Conservation (phyloP, 75 land plant genomes). For the Pinus tabuliformis region DNA sequence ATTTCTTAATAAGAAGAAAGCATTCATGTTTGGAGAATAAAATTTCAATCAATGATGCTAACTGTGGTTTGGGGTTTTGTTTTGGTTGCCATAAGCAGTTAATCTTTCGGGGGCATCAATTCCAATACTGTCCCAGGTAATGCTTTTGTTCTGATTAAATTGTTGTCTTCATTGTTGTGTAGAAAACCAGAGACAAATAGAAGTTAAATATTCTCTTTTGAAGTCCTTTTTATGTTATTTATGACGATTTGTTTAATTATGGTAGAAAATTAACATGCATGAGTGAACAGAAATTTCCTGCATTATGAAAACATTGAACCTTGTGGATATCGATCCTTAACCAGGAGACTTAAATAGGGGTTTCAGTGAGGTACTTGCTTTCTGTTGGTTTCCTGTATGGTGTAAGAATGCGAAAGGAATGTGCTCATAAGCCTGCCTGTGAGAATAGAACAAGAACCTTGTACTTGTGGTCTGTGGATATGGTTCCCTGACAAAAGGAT, state of each 20-base stretch:
- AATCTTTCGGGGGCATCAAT: constrained; percentile 84
- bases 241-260: background rate
- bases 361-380: no score
- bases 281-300: background rate
- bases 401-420: no score
- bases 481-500: no score
- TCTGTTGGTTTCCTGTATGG: no score
- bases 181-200: background rate
- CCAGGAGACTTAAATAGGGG: no score
- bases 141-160: constrained; percentile 3
- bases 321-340: no score
- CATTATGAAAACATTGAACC: no score
- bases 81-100: constrained; percentile 32
- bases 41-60: background rate
- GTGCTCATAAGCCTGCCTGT: no score
- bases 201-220: background rate
- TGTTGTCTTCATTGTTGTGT: background rate
- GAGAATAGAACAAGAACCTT: no score
- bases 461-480: no score
- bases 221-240: background rate
- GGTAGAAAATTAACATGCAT: background rate
- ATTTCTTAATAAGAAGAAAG: background rate
- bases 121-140: constrained; percentile 85
- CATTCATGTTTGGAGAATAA: no score
- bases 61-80: background rate